Evolutionary conservation across 768 basidiomycete genomes (phyloP).

Genomic region (Paxillus ammoniavirescens): DNA sequence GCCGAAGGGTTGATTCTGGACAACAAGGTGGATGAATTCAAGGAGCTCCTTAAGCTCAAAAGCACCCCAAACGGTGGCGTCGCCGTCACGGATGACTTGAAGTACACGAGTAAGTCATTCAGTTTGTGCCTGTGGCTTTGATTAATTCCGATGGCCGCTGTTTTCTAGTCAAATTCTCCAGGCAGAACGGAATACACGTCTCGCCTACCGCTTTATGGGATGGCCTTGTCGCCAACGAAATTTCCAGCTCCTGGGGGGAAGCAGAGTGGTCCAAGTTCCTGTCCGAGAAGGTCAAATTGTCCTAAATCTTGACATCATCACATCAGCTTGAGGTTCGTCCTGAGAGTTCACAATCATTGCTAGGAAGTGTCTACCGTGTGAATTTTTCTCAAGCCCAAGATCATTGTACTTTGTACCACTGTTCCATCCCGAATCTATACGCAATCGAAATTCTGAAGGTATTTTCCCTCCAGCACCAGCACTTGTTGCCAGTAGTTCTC

Average conservation of each 20-base stretch:
- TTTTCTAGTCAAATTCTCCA: slow-evolving; percentile 75
- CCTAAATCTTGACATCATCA: background rate
- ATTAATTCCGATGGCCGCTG: background rate
- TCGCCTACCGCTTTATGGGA: slow-evolving; percentile 83
- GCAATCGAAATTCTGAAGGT: too few relatives aligned
- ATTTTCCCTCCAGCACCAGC: too few relatives aligned
- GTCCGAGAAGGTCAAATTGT: slow-evolving; percentile 44
- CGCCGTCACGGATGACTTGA: slow-evolving; percentile 82
- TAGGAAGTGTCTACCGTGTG: too few relatives aligned
- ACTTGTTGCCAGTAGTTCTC: too few relatives aligned
- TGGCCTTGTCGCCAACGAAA: slow-evolving; percentile 65
- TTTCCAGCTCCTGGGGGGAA: slow-evolving; percentile 81
- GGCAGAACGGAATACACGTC: slow-evolving; percentile 92
- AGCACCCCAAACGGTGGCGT: slow-evolving; percentile 72
- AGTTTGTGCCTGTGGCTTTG: background rate
- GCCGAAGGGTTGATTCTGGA: slow-evolving; percentile 53
- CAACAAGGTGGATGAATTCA: slow-evolving; percentile 50
- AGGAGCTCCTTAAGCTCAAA: slow-evolving; percentile 62
- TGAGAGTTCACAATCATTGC: background rate
- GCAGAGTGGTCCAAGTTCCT: slow-evolving; percentile 82
- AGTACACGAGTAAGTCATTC: slow-evolving; percentile 71
- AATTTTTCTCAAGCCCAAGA: background rate
- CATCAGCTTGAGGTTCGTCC: background rate
- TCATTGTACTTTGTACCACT: too few relatives aligned
- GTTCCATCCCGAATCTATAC: too few relatives aligned